Evolutionary conservation across 768 basidiomycete species (phyloP), one percentile per base, ranked within the genome.

Genomic region (Russula foetens): DNA sequence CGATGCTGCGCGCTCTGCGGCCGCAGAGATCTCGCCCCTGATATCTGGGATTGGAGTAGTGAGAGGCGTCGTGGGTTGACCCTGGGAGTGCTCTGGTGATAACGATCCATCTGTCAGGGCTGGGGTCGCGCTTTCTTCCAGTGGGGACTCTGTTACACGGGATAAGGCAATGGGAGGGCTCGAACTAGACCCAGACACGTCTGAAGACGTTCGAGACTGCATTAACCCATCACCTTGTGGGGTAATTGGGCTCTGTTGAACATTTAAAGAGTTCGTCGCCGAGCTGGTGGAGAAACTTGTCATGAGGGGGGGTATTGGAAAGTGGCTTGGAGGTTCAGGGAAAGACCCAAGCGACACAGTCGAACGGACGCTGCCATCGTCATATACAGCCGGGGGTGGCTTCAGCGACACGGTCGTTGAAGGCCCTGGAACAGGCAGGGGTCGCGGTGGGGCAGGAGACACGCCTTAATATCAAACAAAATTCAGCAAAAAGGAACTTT

Each of bases 321-420:
- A 81, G 69, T 89, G 86, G 0, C 81, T 82, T 0, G 88, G 88
- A 17, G 88, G 88, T 0, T 79, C 71, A 24, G 88, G 88, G 70
- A 90, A 90, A 0, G 83, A 84, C 33, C 84, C 86, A 24, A 90
- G 74, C 1, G 86, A 85, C 21, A 84, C 78, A n/a, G 87, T 77
- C 28, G 72, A 52, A 70, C 74, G 58, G 73, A 58, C 62, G 38
- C 63, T 66, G 17, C 62, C 62, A n/a, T 69, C 67, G 14, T 62
- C 63, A 58, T 46, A 61, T 35, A 39, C 17, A 50, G 60, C 39
- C 5, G 63, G 62, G 41, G 53, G 56, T 7, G 41, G 55, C 31
- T 47, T 66, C 23, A 44, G 23, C 28, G 56, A 28, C 23, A 50
- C 15, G 12, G 49, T 11, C 39, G 31, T 29, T 47, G n/a, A 49